A percentile compares a stretch with the other conserved stretches of the same genome.
Evolutionary conservation across 768 basidiomycete species (phyloP).

Genomic region (Mycena latifolia): DNA sequence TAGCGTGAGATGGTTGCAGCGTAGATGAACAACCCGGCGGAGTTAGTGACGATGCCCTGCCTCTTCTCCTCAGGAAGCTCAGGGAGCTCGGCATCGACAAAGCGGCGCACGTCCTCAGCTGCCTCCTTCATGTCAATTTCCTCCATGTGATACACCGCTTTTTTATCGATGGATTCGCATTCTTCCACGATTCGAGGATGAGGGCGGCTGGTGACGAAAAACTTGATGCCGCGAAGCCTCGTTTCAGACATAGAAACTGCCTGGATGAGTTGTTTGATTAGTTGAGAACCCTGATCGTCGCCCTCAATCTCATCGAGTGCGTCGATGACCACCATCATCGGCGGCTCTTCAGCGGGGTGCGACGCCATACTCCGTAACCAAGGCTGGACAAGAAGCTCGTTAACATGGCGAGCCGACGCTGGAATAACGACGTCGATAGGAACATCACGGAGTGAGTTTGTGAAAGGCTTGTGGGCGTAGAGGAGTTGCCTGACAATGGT

Average conservation of each 20-base stretch:
- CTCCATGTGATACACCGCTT: background rate
- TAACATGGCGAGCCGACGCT: background rate
- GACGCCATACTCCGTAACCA: background rate
- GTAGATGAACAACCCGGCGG: background rate
- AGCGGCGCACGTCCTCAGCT: background rate
- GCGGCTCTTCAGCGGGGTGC: background rate
- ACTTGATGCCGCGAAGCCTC: conserved; percentile 2
- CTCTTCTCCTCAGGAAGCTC: background rate
- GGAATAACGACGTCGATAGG: background rate
- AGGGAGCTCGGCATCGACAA: background rate
- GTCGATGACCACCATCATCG: conserved; percentile 2
- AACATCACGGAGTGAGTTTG: background rate
- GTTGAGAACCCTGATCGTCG: conserved; percentile 1
- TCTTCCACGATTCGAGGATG: background rate
- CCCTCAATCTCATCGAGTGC: conserved; percentile 18
- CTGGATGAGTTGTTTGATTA: conserved; percentile 4
- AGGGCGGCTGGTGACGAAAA: background rate
- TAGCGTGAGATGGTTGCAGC: background rate
- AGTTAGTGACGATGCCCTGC: background rate
- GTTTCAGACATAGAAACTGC: background rate
- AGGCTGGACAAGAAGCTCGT: background rate
- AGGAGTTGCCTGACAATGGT: conserved; percentile 12
- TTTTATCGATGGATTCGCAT: background rate
- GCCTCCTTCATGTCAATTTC: background rate
- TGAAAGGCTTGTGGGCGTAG: background rate